Conservation (phyloP, 1,284 basidiomycete genomes). For the Bjerkandera adusta region DNA sequence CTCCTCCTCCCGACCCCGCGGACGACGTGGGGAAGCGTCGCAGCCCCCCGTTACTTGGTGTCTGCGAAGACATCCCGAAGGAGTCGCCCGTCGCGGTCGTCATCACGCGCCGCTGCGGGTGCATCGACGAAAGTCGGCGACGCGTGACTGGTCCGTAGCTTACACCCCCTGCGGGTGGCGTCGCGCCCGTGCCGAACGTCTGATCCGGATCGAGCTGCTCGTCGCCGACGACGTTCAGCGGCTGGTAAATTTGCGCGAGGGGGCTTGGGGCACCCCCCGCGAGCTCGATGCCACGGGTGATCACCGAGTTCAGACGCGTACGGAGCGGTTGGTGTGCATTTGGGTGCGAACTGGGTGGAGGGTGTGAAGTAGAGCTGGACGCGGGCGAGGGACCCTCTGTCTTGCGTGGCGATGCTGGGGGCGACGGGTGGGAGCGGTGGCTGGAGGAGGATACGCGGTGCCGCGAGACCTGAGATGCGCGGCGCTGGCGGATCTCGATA, state of each 20-base stretch:
- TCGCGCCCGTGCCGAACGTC: not conserved
- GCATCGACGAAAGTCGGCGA: conserved; percentile 50
- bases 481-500: conserved; percentile 28
- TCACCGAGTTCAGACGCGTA: conserved; percentile 45
- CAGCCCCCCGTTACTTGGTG: conserved; percentile 8
- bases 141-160: conserved; percentile 63
- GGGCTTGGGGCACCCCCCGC: conserved; percentile 51
- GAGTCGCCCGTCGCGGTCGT: conserved; percentile 8
- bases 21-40: conserved; percentile 24
- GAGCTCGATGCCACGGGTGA: conserved; percentile 41
- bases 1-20: conserved; percentile 18
- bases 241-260: conserved; percentile 71
- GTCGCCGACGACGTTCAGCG: conserved; percentile 41
- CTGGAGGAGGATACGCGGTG: conserved; percentile 22
- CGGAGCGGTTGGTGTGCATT: conserved; percentile 30
- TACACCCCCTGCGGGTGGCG: conserved; percentile 25
- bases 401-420: conserved; percentile 21
- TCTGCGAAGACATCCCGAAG: not conserved
- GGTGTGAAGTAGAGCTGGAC: conserved; percentile 7
- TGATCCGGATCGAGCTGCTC: not conserved
- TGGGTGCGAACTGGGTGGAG: conserved; percentile 25
- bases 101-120: conserved; percentile 8
- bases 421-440: conserved; percentile 15
- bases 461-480: conserved; percentile 32
- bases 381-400: conserved; percentile 17